These are phyloP conservation scores for Boechera stricta DNA, from an alignment of 345 rosid species.

Conservation along the genomic window DNA sequence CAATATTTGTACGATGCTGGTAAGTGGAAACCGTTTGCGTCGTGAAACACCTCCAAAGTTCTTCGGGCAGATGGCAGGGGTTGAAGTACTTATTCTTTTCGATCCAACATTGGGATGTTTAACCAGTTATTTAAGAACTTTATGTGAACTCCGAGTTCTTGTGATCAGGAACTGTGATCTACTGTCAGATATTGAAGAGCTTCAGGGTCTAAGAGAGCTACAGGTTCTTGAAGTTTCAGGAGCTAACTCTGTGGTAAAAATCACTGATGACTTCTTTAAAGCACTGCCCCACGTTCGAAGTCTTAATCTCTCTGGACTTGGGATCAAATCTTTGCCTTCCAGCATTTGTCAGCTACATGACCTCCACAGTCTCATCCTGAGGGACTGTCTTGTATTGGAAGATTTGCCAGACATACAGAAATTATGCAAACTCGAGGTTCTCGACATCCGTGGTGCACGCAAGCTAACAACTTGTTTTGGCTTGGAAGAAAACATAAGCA, in stretches of 20 bases:
- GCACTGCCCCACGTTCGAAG: conserved; percentile 38
- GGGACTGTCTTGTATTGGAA: conserved; percentile 43
- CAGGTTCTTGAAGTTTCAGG: conserved; percentile 61
- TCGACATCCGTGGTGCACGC: conserved; percentile 52
- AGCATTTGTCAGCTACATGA: conserved; percentile 28
- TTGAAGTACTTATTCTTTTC: conserved; percentile 50
- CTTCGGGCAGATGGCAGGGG: conserved; percentile 36
- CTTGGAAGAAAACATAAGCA: neutral
- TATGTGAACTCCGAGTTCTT: conserved; percentile 54
- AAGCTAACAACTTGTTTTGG: conserved; percentile 27
- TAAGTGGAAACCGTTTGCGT: conserved; percentile 50
- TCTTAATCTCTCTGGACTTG: conserved; percentile 54
- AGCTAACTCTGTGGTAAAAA: conserved; percentile 40
- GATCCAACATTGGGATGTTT: too few species aligned
- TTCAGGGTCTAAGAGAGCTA: conserved; percentile 34
- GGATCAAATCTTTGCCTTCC: conserved; percentile 40
- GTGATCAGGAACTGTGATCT: conserved; percentile 51
- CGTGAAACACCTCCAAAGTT: conserved; percentile 31
- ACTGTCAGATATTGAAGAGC: conserved; percentile 15
- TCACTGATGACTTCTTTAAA: conserved; percentile 42
- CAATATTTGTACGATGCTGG: conserved; percentile 42
- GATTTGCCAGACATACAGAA: conserved; percentile 41
- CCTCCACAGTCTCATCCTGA: conserved; percentile 51
- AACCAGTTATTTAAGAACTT: too few species aligned
- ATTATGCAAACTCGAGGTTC: conserved; percentile 46